Conservation (phyloP, 2,329 filamentous ascomycete species). For the Pestalotiopsis sp. region DNA sequence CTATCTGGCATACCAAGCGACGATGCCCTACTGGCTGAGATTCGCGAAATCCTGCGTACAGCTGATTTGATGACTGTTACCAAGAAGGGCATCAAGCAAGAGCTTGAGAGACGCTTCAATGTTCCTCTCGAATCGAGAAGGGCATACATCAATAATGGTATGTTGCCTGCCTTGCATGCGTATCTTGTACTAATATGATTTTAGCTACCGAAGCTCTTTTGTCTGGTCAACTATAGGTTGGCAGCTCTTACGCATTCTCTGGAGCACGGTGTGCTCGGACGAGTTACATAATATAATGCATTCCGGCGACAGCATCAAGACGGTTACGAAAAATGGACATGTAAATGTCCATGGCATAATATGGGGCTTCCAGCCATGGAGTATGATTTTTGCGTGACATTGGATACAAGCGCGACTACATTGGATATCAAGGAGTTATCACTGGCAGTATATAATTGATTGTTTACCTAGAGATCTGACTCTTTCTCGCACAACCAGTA, state of each 20-base stretch:
- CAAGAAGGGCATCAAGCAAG: constrained; percentile 96
- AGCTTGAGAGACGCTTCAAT: constrained; percentile 89
- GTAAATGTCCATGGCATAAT: constrained; percentile 4
- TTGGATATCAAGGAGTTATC: not conserved
- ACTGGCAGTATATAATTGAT: constrained; percentile 3
- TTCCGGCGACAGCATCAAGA: constrained; percentile 39
- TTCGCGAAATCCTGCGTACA: constrained; percentile 87
- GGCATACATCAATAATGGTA: constrained; percentile 92
- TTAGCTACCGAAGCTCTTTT: constrained; percentile 78
- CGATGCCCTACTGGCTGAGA: constrained; percentile 89
- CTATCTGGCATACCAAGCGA: constrained; percentile 81
- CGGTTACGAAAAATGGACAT: constrained; percentile 6
- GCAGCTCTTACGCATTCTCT: constrained; percentile 36
- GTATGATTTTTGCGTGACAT: constrained; percentile 1
- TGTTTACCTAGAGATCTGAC: constrained; percentile 1
- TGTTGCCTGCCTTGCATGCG: constrained; percentile 38
- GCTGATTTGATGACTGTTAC: constrained; percentile 97
- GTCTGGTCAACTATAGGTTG: constrained; percentile 74
- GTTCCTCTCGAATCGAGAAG: constrained; percentile 85
- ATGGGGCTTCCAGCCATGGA: not conserved
- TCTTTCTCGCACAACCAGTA: constrained; percentile 29
- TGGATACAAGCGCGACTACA: constrained; percentile 3
- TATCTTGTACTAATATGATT: constrained; percentile 19
- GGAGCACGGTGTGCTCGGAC: not conserved
- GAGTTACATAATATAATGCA: constrained; percentile 52